phyloP scores from a whole-genome alignment of 805 yeast genomes.

The Nakazawaea ambrosiae region DNA sequence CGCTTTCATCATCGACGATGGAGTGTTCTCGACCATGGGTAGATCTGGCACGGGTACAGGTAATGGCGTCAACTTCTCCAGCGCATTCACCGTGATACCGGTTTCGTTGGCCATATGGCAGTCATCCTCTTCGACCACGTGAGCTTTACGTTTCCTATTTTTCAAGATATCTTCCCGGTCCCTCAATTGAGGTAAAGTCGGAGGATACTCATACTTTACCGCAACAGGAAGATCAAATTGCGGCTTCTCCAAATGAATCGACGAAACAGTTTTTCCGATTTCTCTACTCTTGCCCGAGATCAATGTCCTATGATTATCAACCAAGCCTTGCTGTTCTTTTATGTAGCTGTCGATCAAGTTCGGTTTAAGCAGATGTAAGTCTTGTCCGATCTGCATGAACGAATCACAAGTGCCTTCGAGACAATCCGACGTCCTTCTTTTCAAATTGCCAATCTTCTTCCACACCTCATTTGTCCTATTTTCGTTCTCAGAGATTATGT shows the following conservation, averaged over 20 bases:
- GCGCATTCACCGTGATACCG: not conserved
- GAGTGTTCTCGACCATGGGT: conserved; percentile 8
- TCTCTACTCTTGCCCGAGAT: not conserved
- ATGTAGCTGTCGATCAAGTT: conserved; percentile 1
- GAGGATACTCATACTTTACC: conserved; percentile 2
- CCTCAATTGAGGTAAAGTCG: not conserved
- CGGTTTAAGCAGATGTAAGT: conserved; percentile 1
- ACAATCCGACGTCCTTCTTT: no score
- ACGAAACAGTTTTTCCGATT: not conserved
- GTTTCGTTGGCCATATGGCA: not conserved
- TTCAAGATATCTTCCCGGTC: not conserved
- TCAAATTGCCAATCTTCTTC: no score
- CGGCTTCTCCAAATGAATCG: not conserved
- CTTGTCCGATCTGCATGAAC: not conserved
- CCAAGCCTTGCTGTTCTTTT: not conserved
- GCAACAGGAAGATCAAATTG: not conserved
- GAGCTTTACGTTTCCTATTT: not conserved
- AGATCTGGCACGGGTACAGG: conserved; percentile 7
- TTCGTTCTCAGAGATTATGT: no score
- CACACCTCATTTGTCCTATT: no score
- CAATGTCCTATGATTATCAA: not conserved
- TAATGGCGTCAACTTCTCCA: conserved; percentile 5
- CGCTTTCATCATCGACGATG: conserved; percentile 4
- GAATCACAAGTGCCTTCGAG: not conserved
- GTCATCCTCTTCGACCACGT: not conserved